phyloP scores from a whole-genome alignment of 2,329 filamentous ascomycete genomes.

The Xylaria sp. region DNA sequence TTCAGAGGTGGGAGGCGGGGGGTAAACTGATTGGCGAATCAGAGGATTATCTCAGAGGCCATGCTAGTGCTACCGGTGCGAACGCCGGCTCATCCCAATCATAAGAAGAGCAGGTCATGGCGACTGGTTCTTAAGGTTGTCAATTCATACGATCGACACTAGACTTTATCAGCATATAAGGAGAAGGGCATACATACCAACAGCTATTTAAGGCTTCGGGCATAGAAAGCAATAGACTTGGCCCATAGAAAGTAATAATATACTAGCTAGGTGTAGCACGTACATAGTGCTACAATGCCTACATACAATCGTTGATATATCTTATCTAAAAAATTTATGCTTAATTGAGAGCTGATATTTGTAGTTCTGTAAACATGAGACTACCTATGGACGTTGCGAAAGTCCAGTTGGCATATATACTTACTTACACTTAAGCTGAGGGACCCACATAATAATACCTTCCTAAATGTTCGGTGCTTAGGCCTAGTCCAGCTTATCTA shows the following conservation, averaged over 20 bases:
- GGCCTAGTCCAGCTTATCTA: constrained; percentile 1
- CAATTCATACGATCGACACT: background rate
- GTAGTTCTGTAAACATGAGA: no score
- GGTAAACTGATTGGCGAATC: constrained; percentile 87
- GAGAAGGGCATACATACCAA: constrained; percentile 4
- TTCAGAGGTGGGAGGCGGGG: constrained; percentile 78
- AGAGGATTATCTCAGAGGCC: constrained; percentile 85
- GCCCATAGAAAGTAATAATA: constrained; percentile 9
- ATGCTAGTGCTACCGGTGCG: constrained; percentile 39
- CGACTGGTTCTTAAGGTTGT: background rate
- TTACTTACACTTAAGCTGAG: no score
- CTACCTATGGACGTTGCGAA: no score
- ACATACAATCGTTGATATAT: constrained; percentile 10
- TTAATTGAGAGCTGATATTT: background rate
- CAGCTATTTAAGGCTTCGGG: background rate
- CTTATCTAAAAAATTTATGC: background rate
- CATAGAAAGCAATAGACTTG: background rate
- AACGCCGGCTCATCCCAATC: constrained; percentile 19
- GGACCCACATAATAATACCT: constrained; percentile 16
- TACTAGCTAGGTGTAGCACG: background rate
- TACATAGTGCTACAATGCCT: background rate
- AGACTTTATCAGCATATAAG: background rate
- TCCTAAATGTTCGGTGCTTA: background rate
- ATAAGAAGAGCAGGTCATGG: constrained; percentile 1
- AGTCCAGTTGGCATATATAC: no score